phyloP scores from a whole-genome alignment of 805 yeast genomes.

The Spathaspora arborariae region DNA sequence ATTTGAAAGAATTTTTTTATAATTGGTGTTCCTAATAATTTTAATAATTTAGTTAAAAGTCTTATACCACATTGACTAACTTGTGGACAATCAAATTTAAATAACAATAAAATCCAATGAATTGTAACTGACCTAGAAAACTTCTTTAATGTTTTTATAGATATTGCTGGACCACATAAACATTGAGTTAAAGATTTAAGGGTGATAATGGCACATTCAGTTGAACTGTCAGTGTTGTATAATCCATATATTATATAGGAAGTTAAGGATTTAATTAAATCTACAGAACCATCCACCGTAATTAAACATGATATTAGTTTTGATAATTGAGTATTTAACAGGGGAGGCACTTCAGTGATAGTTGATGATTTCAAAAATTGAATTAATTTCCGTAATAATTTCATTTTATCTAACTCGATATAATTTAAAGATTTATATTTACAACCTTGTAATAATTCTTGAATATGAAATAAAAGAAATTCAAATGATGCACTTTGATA shows the following conservation, averaged over 20 bases:
- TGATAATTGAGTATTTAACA: slow-evolving; percentile 15
- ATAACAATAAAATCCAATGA: slow-evolving; percentile 59
- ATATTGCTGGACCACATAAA: slow-evolving; percentile 36
- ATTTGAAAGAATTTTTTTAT: slow-evolving; percentile 45
- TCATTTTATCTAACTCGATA: slow-evolving; percentile 50
- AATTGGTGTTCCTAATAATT: slow-evolving; percentile 42
- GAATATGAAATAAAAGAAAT: slow-evolving; percentile 55
- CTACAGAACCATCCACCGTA: slow-evolving; percentile 46
- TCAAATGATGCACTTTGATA: slow-evolving; percentile 55
- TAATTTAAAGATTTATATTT: slow-evolving; percentile 49
- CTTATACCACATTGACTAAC: slow-evolving; percentile 38
- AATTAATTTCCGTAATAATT: slow-evolving; percentile 42
- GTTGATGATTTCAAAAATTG: slow-evolving; percentile 41
- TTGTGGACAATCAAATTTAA: slow-evolving; percentile 32
- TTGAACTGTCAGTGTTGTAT: slow-evolving; percentile 37
- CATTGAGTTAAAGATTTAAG: slow-evolving; percentile 31
- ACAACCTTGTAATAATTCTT: slow-evolving; percentile 51
- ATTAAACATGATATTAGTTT: slow-evolving; percentile 21
- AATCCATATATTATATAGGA: slow-evolving; percentile 47
- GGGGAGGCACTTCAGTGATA: slow-evolving; percentile 9
- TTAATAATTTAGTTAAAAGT: slow-evolving; percentile 49
- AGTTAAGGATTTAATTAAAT: slow-evolving; percentile 48
- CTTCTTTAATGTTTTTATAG: slow-evolving; percentile 38
- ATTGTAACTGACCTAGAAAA: slow-evolving; percentile 54
- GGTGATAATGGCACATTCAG: slow-evolving; percentile 31